These are phyloP conservation scores for Senecio squalidus DNA, from an alignment of 140 eudicot genomes.

Conservation along the genomic window DNA sequence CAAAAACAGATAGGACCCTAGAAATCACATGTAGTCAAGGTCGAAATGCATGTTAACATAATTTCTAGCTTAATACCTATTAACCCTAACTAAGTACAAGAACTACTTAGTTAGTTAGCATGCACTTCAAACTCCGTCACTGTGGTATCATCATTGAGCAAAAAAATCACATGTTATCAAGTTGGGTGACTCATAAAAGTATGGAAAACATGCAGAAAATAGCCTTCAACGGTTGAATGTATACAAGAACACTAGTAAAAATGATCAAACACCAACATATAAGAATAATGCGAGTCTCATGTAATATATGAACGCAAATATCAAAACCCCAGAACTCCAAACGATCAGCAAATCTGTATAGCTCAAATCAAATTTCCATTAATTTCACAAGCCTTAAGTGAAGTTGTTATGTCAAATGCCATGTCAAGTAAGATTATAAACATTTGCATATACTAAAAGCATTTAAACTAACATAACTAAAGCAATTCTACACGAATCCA, in stretches of 20 bases:
- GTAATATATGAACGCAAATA: not conserved
- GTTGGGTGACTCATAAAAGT: not conserved
- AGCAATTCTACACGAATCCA: not conserved
- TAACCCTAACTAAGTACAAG: not conserved
- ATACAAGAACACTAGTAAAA: conserved; percentile 1
- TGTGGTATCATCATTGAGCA: not conserved
- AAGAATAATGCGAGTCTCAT: not conserved
- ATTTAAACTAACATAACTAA: not conserved
- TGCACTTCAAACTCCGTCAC: too few species aligned
- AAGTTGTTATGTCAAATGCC: too few species aligned
- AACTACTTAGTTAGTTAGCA: too few species aligned
- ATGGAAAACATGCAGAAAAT: not conserved
- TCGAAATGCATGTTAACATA: not conserved
- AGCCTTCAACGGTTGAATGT: conserved; percentile 10
- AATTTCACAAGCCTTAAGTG: not conserved
- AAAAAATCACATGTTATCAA: not conserved
- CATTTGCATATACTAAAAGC: not conserved
- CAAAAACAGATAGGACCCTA: not conserved
- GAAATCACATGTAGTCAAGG: not conserved
- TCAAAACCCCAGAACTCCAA: not conserved
- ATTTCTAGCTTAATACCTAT: not conserved
- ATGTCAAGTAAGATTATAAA: too few species aligned
- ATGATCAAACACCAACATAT: not conserved
- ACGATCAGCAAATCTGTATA: not conserved
- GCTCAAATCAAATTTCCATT: not conserved